Percentiles rank a stretch among this genome's conserved stretches.
These are phyloP conservation scores for Daldinia caldariorum DNA, from an alignment of 495 filamentous ascomycete genomes.

Conservation along the genomic window DNA sequence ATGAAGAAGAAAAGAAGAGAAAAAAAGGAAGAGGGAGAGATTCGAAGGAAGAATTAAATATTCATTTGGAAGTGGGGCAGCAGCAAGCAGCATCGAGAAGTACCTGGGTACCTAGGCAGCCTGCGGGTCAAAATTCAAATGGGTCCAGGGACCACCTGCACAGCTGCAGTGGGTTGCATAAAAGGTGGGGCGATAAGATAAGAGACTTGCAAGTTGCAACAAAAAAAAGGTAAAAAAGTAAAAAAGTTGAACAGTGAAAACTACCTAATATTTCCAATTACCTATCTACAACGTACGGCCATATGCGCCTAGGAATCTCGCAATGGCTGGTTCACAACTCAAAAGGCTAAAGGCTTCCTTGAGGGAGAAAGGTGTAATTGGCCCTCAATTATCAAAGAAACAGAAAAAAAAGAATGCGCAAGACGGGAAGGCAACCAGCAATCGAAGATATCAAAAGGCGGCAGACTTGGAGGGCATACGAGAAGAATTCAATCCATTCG, in stretches of 20 bases:
- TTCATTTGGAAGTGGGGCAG: no score
- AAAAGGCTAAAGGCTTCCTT: constrained; percentile 94
- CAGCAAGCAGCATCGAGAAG: no score
- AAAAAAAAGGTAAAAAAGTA: no score
- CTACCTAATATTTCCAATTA: no score
- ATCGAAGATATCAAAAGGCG: constrained; percentile 75
- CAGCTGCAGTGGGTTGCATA: neutral
- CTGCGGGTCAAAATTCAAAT: neutral
- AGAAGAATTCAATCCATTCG: constrained; percentile 97
- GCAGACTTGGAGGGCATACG: constrained; percentile 83
- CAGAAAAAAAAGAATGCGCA: constrained; percentile 79
- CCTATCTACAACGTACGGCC: neutral
- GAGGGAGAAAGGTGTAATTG: constrained; percentile 84
- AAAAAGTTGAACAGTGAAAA: constrained; percentile 29
- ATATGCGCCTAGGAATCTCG: constrained; percentile 19
- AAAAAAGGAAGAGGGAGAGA: neutral
- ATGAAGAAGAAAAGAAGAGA: constrained; percentile 45
- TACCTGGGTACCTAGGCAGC: neutral
- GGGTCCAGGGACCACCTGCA: neutral
- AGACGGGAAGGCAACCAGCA: constrained; percentile 67
- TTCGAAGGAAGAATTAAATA: no score
- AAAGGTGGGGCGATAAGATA: constrained; percentile 33
- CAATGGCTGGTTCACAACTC: constrained; percentile 93
- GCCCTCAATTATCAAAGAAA: constrained; percentile 91
- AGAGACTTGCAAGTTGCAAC: constrained; percentile 1